phyloP scores from a whole-genome alignment of 805 yeast genomes.

The Cyberlindnera euphorbiae region DNA sequence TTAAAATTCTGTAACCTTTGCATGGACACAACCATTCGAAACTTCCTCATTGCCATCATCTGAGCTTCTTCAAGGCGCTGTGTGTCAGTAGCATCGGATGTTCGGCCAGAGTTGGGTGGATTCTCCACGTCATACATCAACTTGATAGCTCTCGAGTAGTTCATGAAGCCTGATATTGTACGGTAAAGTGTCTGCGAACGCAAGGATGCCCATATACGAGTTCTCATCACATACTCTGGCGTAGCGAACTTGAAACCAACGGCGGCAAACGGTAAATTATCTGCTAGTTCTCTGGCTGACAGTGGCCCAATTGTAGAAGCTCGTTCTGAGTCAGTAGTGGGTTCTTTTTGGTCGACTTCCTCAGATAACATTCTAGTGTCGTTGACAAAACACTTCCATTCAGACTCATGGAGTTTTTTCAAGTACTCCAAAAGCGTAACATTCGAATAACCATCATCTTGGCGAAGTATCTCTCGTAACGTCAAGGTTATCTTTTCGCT shows the following conservation, averaged over 20 bases:
- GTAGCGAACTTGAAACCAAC: conserved; percentile 61
- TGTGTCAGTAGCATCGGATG: conserved; percentile 28
- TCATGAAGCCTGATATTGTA: conserved; percentile 71
- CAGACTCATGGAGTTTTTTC: conserved; percentile 56
- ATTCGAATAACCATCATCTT: conserved; percentile 55
- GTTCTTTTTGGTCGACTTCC: conserved; percentile 31
- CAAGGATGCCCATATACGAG: conserved; percentile 73
- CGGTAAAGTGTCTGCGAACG: conserved; percentile 71
- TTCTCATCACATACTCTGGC: conserved; percentile 54
- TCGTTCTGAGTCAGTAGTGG: conserved; percentile 12
- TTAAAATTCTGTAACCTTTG: conserved; percentile 52
- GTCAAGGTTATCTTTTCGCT: conserved; percentile 75
- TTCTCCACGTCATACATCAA: conserved; percentile 58
- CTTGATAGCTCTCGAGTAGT: conserved; percentile 63
- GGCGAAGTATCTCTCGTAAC: conserved; percentile 73
- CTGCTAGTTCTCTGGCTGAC: conserved; percentile 27
- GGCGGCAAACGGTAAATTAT: conserved; percentile 55
- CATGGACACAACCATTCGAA: conserved; percentile 61
- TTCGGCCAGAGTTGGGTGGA: conserved; percentile 25
- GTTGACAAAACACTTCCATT: conserved; percentile 67
- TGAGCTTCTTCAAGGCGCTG: conserved; percentile 41
- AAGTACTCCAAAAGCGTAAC: conserved; percentile 67
- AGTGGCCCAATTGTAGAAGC: conserved; percentile 9
- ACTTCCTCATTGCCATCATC: conserved; percentile 56
- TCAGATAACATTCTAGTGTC: conserved; percentile 58